phyloP scores from a whole-genome alignment of 371 early-diverging fungal species.

The Zychaea mexicana region DNA sequence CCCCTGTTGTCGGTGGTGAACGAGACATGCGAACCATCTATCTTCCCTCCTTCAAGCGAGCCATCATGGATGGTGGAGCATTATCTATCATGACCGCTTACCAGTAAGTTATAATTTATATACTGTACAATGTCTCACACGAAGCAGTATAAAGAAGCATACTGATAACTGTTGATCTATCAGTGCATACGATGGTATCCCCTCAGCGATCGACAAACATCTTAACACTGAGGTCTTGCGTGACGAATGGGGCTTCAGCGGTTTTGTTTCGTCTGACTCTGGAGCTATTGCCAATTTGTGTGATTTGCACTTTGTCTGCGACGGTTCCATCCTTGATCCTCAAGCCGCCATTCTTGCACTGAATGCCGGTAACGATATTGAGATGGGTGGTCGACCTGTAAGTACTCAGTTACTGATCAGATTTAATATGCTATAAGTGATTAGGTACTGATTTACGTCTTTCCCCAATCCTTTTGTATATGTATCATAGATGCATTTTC shows the following conservation, averaged over 20 bases:
- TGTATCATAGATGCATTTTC: constrained; percentile 27
- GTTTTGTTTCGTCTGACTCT: constrained; percentile 22
- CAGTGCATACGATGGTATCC: constrained; percentile 25
- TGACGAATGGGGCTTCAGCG: constrained; percentile 36
- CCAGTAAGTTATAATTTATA: constrained; percentile 12
- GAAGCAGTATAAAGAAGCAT: too few relatives aligned
- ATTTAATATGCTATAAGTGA: too few relatives aligned
- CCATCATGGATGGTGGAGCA: constrained; percentile 24
- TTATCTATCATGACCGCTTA: constrained; percentile 25
- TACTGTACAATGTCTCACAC: too few relatives aligned
- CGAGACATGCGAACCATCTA: constrained; percentile 24
- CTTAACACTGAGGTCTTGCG: constrained; percentile 38
- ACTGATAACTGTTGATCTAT: too few relatives aligned
- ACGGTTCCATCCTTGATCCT: constrained; percentile 9
- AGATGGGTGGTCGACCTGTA: constrained; percentile 30
- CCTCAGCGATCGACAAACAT: constrained; percentile 19
- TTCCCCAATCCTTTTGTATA: too few relatives aligned
- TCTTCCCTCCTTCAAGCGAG: constrained; percentile 21
- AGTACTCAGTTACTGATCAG: too few relatives aligned
- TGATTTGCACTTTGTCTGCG: constrained; percentile 13
- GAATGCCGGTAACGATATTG: constrained; percentile 19
- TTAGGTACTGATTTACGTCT: too few relatives aligned
- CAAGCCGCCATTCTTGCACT: constrained; percentile 18
- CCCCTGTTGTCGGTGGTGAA: constrained; percentile 24
- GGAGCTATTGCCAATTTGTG: constrained; percentile 26